Base-by-base conservation (phyloP, 2,329 filamentous ascomycete species). In the Colletotrichum abscissum region DNA sequence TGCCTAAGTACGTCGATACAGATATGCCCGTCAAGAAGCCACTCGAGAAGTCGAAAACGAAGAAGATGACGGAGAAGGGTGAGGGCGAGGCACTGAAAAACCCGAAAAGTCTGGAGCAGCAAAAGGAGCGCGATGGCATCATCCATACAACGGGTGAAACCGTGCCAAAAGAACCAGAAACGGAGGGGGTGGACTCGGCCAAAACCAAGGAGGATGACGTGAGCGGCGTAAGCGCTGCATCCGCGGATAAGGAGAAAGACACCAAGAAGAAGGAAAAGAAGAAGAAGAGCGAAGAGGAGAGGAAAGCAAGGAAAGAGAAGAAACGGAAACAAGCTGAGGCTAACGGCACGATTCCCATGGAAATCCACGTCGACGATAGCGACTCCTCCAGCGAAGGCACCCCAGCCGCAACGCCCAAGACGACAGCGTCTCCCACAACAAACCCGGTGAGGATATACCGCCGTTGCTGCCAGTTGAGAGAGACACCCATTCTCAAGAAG, bases 391-490 rank as follows among this genome's bases (percentile, higher is more conserved):
- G 82, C 19, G 76, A 74, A 80, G 80, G 57, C 67, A 74, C 80
- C 7, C 79, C 84, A 1, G 88, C n/a, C 92, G 94, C 78, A 87
- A 89, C 73, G 87, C 88, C 19, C 92, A 94, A 78, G 88, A 89
- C 74, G 86, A 77, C 75, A 33, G 69, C 73, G 2, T 75, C 73
- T 11, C 95, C 96, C 0, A 98, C 96, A 0, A 97, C 93, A 1
- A 97, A 98, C 79, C 96, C 97, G 2, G 91, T 95, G 16, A 90
- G 96, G 71, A 97, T 99, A 78, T 99, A 99, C 82, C 90, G 96
- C 76, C 89, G 97, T 79, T 98, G 97, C 81, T 98, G 97, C 80
- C 96, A 98, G 80, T 86, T 99, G 35, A 91, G 97, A 71, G 97
- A 98, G 83, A 97, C 95, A 0, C 94, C 95, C 0, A 95, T 98